phyloP scores from a whole-genome alignment of 106 monocot genomes.

The Apostasia ramifera region DNA sequence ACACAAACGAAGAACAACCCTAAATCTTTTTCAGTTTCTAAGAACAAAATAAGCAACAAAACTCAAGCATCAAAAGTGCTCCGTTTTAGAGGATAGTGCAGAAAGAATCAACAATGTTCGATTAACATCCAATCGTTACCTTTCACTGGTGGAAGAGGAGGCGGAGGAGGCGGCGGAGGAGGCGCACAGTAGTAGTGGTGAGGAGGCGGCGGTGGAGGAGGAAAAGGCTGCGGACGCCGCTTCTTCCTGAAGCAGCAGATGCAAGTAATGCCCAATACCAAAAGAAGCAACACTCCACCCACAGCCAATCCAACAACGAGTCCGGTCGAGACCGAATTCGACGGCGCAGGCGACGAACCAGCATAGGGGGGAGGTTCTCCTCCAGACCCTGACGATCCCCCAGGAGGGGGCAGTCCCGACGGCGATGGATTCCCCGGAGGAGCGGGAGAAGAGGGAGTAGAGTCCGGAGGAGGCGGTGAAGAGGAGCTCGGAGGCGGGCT shows the following conservation, averaged over 20 bases:
- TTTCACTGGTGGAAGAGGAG: constrained; percentile 1
- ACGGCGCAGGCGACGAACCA: background rate
- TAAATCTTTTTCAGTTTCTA: background rate
- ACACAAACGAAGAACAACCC: background rate
- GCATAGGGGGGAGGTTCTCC: background rate
- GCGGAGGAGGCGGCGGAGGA: background rate
- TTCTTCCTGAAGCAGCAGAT: constrained; percentile 37
- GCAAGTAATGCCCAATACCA: constrained; percentile 19
- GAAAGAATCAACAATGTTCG: background rate
- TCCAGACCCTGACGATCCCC: background rate
- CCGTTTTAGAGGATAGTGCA: background rate
- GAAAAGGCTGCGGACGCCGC: background rate
- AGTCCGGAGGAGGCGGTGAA: background rate
- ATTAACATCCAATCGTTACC: constrained; percentile 4
- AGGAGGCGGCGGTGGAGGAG: background rate
- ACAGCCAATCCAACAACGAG: constrained; percentile 25
- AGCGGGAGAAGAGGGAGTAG: background rate
- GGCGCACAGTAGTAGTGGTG: background rate
- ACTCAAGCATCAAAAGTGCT: background rate
- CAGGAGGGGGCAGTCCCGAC: background rate
- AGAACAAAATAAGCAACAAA: background rate
- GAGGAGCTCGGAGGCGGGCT: background rate
- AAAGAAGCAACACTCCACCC: constrained; percentile 21
- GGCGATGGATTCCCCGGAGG: background rate
- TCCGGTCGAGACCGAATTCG: constrained; percentile 14